Percentiles rank a stretch among this genome's conserved stretches.
Conservation (phyloP, 768 basidiomycete species). For the Pisolithus marmoratus region DNA sequence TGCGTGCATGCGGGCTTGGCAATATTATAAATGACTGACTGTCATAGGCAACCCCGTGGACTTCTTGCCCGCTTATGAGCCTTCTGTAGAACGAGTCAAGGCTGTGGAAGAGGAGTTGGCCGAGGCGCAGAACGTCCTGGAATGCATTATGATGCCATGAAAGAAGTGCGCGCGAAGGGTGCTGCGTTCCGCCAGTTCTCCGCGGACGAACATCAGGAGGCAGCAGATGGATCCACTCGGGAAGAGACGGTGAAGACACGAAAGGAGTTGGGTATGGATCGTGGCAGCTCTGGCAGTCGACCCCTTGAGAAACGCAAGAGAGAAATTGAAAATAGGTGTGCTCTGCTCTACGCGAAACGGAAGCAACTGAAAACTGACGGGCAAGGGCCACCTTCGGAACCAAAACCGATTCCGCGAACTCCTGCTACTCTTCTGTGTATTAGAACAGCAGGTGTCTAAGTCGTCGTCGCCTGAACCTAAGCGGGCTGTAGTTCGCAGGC, state of each 20-base stretch:
- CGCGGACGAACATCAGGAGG: slow-evolving; percentile 68
- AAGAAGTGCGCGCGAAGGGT: slow-evolving; percentile 83
- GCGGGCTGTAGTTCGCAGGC: slow-evolving; percentile 21
- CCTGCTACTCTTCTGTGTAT: slow-evolving; percentile 8
- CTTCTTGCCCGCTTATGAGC: slow-evolving; percentile 89
- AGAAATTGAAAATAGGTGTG: too few relatives aligned
- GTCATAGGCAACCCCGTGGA: slow-evolving; percentile 62
- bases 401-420: neutral
- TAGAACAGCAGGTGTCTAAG: too few relatives aligned
- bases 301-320: slow-evolving; percentile 64
- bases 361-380: slow-evolving; percentile 38
- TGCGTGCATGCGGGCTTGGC: slow-evolving; percentile 19
- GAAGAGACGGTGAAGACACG: slow-evolving; percentile 65
- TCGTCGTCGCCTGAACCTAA: slow-evolving; percentile 15
- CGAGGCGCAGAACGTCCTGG: slow-evolving; percentile 63
- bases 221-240: slow-evolving; percentile 74
- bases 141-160: slow-evolving; percentile 77
- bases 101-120: slow-evolving; percentile 65
- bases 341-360: too few relatives aligned
- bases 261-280: slow-evolving; percentile 52
- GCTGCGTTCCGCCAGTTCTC: too few relatives aligned
- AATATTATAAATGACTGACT: neutral
- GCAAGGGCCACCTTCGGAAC: neutral
- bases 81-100: slow-evolving; percentile 73
- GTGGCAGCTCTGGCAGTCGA: slow-evolving; percentile 43